Conservation (phyloP, 148 eudicot genomes). For the Pouteria glomerata region DNA sequence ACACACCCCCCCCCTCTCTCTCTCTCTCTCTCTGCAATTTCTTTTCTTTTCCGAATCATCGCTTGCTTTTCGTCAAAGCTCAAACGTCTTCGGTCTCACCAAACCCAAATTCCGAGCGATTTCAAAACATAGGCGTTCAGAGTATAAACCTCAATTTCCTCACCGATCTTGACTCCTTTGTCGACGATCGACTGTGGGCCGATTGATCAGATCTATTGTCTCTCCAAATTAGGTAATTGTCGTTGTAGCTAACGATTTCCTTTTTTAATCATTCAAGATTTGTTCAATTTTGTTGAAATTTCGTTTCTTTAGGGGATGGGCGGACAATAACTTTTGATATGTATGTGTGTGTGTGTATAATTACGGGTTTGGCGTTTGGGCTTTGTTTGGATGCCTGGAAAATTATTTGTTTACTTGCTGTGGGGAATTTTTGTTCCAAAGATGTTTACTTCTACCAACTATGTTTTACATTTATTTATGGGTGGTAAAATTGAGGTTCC, state of each 20-base stretch:
- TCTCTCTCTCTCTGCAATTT: neutral
- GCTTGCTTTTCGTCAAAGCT: neutral
- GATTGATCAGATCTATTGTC: conserved; percentile 4
- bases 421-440: neutral
- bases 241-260: neutral
- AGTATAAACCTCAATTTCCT: no score
- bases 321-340: neutral
- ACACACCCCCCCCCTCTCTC: neutral
- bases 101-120: no score
- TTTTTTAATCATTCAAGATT: neutral
- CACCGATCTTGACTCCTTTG: neutral
- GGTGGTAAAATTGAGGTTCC: neutral
- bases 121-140: no score
- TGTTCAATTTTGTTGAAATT: neutral
- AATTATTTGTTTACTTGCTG: neutral
- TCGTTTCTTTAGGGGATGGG: neutral
- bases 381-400: neutral
- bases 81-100: no score
- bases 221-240: neutral
- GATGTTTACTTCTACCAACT: neutral
- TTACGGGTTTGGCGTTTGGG: neutral
- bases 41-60: neutral
- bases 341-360: neutral
- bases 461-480: neutral
- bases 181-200: neutral